These are phyloP conservation scores for Paramecium biaurelia DNA, from an alignment of 73 alveolate genomes.

Conservation along the genomic window DNA sequence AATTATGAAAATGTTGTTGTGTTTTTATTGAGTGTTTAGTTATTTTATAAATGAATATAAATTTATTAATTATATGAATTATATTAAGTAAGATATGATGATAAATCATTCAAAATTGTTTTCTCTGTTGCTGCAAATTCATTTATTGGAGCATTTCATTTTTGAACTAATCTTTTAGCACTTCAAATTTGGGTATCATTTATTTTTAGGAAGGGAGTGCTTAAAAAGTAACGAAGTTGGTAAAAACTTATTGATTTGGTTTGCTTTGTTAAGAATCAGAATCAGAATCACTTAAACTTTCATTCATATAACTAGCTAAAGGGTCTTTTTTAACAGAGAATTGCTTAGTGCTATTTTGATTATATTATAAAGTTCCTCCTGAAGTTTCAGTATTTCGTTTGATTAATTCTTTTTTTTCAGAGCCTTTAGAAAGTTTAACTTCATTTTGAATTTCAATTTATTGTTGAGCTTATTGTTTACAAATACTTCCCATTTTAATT, in stretches of 20 bases:
- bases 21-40: not conserved
- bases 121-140: not conserved
- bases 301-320: constrained; percentile 18
- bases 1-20: not conserved
- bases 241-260: constrained; percentile 3
- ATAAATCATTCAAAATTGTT: constrained; percentile 6
- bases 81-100: not conserved
- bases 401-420: not conserved
- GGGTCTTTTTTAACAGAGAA: constrained; percentile 26
- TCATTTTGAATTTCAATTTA: not conserved
- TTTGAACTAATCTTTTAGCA: constrained; percentile 6
- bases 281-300: not conserved
- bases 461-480: not conserved
- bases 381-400: constrained; percentile 42
- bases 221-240: constrained; percentile 45
- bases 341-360: constrained; percentile 20
- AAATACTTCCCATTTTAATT: constrained; percentile 40
- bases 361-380: not conserved
- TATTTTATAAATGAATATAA: not conserved
- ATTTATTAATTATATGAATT: not conserved
- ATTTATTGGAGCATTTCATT: not conserved
- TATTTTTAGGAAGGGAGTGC: constrained; percentile 44
- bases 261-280: not conserved
- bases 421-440: not conserved
- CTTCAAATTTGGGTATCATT: constrained; percentile 35